These are phyloP conservation scores for Petunia secreta DNA, from an alignment of 257 asterid species.

Conservation along the genomic window DNA sequence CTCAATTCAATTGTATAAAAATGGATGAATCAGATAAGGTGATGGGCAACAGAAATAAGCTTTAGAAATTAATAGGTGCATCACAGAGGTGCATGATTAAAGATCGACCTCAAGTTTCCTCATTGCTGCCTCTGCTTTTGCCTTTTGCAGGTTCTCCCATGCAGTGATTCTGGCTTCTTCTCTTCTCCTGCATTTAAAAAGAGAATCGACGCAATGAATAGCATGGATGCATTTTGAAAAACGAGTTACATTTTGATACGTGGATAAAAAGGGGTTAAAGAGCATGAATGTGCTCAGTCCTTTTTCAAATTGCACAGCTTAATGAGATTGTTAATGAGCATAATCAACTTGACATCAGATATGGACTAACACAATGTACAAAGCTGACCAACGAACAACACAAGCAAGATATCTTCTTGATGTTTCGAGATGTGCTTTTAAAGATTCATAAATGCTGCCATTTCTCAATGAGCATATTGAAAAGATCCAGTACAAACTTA, in stretches of 20 bases:
- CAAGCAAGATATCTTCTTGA: background rate
- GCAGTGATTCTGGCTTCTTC: slow-evolving; percentile 77
- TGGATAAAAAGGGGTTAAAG: slow-evolving; percentile 1
- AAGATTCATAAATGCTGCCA: background rate
- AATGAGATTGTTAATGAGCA: background rate
- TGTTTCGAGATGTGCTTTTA: background rate
- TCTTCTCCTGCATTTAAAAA: slow-evolving; percentile 49
- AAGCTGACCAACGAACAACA: background rate
- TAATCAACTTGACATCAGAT: slow-evolving; percentile 11
- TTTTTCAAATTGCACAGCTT: background rate
- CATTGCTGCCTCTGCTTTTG: slow-evolving; percentile 81
- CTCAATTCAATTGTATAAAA: background rate
- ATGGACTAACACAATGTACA: background rate
- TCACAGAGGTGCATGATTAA: background rate
- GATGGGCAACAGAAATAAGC: background rate
- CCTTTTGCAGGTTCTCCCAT: slow-evolving; percentile 86
- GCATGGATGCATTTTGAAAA: slow-evolving; percentile 19
- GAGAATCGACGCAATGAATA: slow-evolving; percentile 15
- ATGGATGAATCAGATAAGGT: background rate
- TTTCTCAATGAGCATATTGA: background rate
- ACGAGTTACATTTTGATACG: background rate
- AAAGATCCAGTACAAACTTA: background rate
- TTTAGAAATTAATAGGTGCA: background rate
- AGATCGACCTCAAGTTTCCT: slow-evolving; percentile 68
- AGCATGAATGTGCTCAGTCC: slow-evolving; percentile 3